Conservation (phyloP, 345 rosid species). For the Melaleuca alternifolia region DNA sequence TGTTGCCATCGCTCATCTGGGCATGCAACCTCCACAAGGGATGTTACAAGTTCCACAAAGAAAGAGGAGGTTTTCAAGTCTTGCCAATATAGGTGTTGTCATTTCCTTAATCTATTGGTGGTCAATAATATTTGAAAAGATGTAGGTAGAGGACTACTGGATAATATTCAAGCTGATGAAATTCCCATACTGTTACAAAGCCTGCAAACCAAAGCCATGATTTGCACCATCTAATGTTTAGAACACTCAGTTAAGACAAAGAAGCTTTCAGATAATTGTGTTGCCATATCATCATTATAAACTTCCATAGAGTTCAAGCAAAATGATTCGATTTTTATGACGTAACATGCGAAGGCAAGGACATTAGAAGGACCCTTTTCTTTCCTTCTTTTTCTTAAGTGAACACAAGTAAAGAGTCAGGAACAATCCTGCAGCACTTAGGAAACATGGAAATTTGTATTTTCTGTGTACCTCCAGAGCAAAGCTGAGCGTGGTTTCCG, state of each 20-base stretch:
- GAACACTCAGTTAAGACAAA: neutral
- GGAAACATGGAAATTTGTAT: neutral
- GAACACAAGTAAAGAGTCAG: neutral
- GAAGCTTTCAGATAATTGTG: neutral
- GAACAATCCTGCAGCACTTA: neutral
- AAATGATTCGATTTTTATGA: neutral
- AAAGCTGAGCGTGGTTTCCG: slow-evolving; percentile 81
- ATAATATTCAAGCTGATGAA: neutral
- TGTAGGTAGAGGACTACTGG: neutral
- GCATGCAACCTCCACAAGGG: neutral
- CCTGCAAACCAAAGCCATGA: neutral
- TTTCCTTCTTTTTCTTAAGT: slow-evolving; percentile 10
- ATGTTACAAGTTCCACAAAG: neutral
- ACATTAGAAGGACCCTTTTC: neutral
- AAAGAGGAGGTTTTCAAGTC: neutral
- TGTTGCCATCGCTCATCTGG: neutral
- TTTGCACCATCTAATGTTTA: neutral
- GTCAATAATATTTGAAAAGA: neutral
- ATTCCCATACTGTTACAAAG: neutral
- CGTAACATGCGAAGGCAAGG: neutral
- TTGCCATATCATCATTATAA: neutral
- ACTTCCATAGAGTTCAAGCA: neutral
- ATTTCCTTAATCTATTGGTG: neutral
- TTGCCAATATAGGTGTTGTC: neutral
- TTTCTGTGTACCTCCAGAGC: slow-evolving; percentile 72